Base-by-base conservation (phyloP, 805 yeast genomes). In the Kodamaea hsintzibuensis region DNA sequence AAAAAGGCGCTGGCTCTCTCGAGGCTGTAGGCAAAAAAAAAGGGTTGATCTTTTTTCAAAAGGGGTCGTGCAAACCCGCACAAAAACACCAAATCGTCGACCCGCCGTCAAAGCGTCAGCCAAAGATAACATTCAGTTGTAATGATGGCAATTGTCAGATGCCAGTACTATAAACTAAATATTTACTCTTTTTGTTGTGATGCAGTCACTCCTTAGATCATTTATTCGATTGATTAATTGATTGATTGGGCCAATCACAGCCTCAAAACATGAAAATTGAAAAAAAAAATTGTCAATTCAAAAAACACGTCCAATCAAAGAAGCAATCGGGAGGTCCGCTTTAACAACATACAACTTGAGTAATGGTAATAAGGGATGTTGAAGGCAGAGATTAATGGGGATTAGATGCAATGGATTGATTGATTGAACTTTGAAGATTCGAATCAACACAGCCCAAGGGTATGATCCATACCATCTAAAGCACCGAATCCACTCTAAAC, bases 31-130 rank as follows among this genome's bases (percentile, higher is more conserved):
- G 16, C 14, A 22, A 49, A 50, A 43, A n/a, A 43, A 43, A 25
- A 33, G 52, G 42, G 42, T 39, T 39, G 44, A 40, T 40, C 44
- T 40, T 40, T 40, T 40, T 40, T 40, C 44, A 40, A 40, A 17
- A 17, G 25, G 13, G 51, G 58, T 50, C 55, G 55, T 51, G 54
- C 39, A 33, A 22, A 22, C n/a, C 10, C 14, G 39, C 35, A 27
- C 35, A 49, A 49, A 35, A 51, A 50, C 49, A 43, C 18, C 22
- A 39, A 42, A 48, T 30, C 13, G 35, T 30, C 35, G 35, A 30
- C 35, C 35, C 35, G 35, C 35, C 35, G 35, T 30, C 35, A 30
- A 30, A 30, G 35, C 35, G 35, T 30, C 35, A 30, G 35, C 3
- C 35, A 50, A 42, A 42, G 52, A 50, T 50, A 50, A 43, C 39